phyloP scores from a whole-genome alignment of 768 basidiomycete species.

The Pleurotus ostreatus region DNA sequence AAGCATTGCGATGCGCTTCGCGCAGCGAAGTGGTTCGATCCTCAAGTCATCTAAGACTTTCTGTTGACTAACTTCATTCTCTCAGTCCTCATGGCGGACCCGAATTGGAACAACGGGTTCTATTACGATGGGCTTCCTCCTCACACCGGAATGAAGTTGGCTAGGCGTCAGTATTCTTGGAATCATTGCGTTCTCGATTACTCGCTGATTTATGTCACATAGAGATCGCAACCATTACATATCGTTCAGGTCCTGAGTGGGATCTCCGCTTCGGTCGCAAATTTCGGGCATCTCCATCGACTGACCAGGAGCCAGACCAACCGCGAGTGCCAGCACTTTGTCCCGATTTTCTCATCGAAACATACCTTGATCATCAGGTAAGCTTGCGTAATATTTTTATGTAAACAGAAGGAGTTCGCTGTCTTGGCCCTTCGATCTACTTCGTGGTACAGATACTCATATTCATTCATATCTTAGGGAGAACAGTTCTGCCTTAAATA shows the following conservation, averaged over 20 bases:
- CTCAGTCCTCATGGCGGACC: constrained; percentile 98
- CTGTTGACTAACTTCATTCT: background rate
- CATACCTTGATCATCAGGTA: constrained; percentile 95
- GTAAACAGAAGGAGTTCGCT: constrained; percentile 25
- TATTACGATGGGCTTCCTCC: constrained; percentile 96
- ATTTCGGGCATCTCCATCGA: constrained; percentile 40
- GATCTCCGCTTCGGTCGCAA: constrained; percentile 94
- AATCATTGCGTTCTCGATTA: background rate
- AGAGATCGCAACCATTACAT: constrained; percentile 99
- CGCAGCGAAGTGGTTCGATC: constrained; percentile 87
- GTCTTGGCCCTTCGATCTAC: background rate
- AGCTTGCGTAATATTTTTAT: constrained; percentile 35
- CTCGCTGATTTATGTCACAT: constrained; percentile 7
- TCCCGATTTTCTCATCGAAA: constrained; percentile 97
- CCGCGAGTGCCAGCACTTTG: constrained; percentile 72
- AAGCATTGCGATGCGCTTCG: constrained; percentile 93
- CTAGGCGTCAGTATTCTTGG: constrained; percentile 61
- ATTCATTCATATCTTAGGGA: constrained; percentile 53
- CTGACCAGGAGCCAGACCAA: constrained; percentile 22
- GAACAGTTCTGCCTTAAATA: constrained; percentile 98
- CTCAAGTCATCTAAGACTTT: background rate
- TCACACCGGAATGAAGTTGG: constrained; percentile 97
- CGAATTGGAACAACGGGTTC: constrained; percentile 98
- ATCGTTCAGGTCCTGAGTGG: constrained; percentile 99
- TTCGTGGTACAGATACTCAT: constrained; percentile 14